Conservation (phyloP, 176 grass and related monocot species). For the Otatea glauca region DNA sequence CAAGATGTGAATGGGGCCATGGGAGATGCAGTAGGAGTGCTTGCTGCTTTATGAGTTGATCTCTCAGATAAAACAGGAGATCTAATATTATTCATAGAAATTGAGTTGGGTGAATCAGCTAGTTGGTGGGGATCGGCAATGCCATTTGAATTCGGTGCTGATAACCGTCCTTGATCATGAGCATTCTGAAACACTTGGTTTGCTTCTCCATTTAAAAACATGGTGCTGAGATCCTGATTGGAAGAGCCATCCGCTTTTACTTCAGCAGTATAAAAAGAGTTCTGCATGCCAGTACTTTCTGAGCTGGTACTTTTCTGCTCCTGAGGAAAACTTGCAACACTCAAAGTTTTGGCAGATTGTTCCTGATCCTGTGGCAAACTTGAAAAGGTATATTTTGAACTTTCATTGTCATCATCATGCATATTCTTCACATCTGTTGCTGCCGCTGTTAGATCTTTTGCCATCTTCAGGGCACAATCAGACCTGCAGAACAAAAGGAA, state of each 20-base stretch:
- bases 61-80: conserved; percentile 86
- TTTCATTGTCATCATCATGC: conserved; percentile 74
- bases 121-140: conserved; percentile 46
- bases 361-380: conserved; percentile 78
- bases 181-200: conserved; percentile 52
- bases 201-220: conserved; percentile 60
- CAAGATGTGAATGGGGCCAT: conserved; percentile 78
- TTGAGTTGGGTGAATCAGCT: conserved; percentile 70
- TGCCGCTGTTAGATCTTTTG: conserved; percentile 75
- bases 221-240: conserved; percentile 37
- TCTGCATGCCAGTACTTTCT: conserved; percentile 58
- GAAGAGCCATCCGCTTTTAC: conserved; percentile 60
- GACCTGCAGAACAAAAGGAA: conserved; percentile 65
- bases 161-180: conserved; percentile 48
- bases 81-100: conserved; percentile 66
- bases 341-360: conserved; percentile 79
- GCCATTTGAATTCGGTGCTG: conserved; percentile 54
- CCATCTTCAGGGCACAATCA: conserved; percentile 91
- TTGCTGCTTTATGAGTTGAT: conserved; percentile 66
- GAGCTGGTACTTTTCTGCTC: conserved; percentile 94
- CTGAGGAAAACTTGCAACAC: conserved; percentile 73
- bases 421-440: conserved; percentile 69
- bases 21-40: conserved; percentile 78
- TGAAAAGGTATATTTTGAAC: conserved; percentile 78
- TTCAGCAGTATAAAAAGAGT: conserved; percentile 60